Base-by-base conservation (phyloP, 1,284 basidiomycete genomes). In the Stygiomarasmius scandens region DNA sequence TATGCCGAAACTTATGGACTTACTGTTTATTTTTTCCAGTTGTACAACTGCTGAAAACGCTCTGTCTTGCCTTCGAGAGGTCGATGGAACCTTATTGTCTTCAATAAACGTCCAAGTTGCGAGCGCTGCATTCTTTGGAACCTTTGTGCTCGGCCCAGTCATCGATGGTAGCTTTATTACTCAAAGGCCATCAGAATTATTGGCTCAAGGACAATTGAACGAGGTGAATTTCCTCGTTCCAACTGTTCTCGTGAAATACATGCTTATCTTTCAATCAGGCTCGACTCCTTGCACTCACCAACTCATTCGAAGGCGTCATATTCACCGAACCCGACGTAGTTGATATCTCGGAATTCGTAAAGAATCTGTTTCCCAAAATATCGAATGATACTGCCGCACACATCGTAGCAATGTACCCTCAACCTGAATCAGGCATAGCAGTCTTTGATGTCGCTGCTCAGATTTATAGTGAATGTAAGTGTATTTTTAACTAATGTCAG, bases 101-200 rank as follows among this genome's bases (percentile, higher is more conserved):
- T 54, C 54, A 3, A 49, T 63, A 25, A 71, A 72, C 50, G 44
- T 52, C 9, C 53, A 65, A 9, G 61, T 75, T 11, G 64, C 60
- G 25, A 0, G 27, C 2, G 34, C 29, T 23, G 68, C 61, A 1
- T 70, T 74, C 54, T 63, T 58, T 51, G 69, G 70, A 0, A 70
- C 71, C 1, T 67, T 58, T 32, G 46, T 55, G 16, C 70, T 74
- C 47, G 65, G 67, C 20, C 74, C 75, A 4, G 73, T 76, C 27
- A 66, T 75, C 9, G 74, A 76, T 49, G 73, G 68, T 0, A 53
- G 58, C 1, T 65, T 74, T 53, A 72, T 76, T 47, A 51, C 64
- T 19, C 70, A 74, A 58, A 60, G 66, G 14, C 69, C 74, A 2
- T 68, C 62, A 0, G 38, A 41, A n/a, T 16, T 41, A 41, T 41